A percentile compares a stretch with the other conserved stretches of the same genome.
These are phyloP conservation scores for Fraxinus albicans DNA, from an alignment of 305 asterid species.

Conservation along the genomic window DNA sequence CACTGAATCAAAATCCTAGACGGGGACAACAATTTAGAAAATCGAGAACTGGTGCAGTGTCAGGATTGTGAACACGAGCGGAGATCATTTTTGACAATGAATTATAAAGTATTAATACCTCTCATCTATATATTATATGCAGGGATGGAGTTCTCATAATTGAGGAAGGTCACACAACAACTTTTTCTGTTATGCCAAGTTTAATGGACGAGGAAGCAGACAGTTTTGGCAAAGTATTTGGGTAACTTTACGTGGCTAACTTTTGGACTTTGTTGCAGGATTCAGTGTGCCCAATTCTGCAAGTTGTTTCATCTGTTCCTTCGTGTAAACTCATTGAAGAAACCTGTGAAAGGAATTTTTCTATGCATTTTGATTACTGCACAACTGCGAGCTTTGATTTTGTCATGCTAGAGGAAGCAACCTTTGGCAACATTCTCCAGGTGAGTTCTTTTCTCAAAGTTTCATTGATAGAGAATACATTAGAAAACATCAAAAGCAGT, in stretches of 20 bases:
- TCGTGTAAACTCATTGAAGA: conserved; percentile 91
- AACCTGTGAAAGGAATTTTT: conserved; percentile 82
- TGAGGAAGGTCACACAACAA: conserved; percentile 80
- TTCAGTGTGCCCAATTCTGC: conserved; percentile 84
- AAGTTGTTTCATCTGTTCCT: conserved; percentile 76
- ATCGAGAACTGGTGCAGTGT: conserved; percentile 54
- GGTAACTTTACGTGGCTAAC: conserved; percentile 48
- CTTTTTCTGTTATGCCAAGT: conserved; percentile 84
- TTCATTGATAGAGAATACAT: background rate
- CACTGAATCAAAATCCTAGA: conserved; percentile 29
- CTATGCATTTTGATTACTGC: conserved; percentile 91
- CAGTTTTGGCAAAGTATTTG: conserved; percentile 61
- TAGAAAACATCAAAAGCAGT: background rate
- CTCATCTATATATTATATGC: conserved; percentile 81
- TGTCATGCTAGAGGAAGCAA: conserved; percentile 77
- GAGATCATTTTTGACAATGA: conserved; percentile 44
- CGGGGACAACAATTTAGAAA: conserved; percentile 44
- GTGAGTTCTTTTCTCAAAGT: conserved; percentile 35
- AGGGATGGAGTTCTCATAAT: conserved; percentile 85
- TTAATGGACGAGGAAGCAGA: conserved; percentile 84
- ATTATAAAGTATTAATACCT: conserved; percentile 54
- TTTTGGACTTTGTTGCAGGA: conserved; percentile 83
- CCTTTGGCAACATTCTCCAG: conserved; percentile 78
- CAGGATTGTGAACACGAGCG: conserved; percentile 44
- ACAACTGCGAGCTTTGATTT: conserved; percentile 81